Evolutionary conservation across 2,329 filamentous ascomycete species (phyloP), one percentile per base, ranked within the genome.

Genomic region (Kalmusia sp.): DNA sequence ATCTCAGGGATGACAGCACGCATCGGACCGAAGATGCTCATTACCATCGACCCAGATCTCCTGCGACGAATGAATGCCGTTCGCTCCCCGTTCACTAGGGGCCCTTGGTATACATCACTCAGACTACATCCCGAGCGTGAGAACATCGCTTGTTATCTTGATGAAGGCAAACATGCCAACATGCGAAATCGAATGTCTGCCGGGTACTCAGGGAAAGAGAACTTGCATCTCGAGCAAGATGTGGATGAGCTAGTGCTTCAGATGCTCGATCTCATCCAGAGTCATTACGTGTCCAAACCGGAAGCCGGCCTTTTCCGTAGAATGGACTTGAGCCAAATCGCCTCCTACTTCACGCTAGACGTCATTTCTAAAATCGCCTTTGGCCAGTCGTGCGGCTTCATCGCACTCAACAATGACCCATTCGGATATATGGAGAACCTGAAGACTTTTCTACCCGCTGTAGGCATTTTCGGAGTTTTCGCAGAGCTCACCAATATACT

Each of bases 201-300:
- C 17, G 39, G 39, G 12, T 43, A 43, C 39, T 28, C 24, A 15
- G 39, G 39, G 6, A 43, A 43, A 21, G 39, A 43, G 39, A 43
- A 43, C 7, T 21, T 17, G 8, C 39, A 31, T 15, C n/a, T 43
- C 12, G 39, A 43, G 24, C 11, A 28, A 28, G 39, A 43, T 15
- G 19, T 43, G 12, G 39, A 43, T 11, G 39, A 28, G 14, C 14
- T 28, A 3, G 15, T 43, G 6, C 24, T 28, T 8, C n/a, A 31
- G 8, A 28, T 43, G 39, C 7, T 43, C n/a, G 5, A 43, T 43
- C 39, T 43, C 5, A 43, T 43, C 3, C 14, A 30, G 11, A 28
- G 9, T 12, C 15, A 43, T 6, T 43, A 43, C 11, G 14, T 43
- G 11, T 12, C 24, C 11, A 43, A 43, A 12, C 19, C 35, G 15